Conservation (phyloP, 345 rosid genomes). For the Trapa bicornis region DNA sequence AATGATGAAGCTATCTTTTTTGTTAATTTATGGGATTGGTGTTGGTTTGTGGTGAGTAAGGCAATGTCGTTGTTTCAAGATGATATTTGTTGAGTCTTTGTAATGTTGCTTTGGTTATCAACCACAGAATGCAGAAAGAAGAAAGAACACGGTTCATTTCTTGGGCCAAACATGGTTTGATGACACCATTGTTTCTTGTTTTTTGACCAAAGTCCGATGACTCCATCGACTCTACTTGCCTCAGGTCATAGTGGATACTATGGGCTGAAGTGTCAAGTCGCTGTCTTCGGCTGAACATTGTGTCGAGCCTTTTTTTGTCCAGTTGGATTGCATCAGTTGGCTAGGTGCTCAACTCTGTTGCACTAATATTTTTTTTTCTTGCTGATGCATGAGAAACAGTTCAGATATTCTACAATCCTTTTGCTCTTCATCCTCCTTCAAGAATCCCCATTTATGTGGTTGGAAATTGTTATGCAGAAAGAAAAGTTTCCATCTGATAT, state of each 20-base stretch:
- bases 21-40: background rate
- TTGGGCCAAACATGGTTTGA: background rate
- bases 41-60: background rate
- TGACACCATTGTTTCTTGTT: background rate
- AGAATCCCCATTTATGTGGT: conserved; percentile 3
- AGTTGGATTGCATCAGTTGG: background rate
- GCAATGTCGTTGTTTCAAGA: background rate
- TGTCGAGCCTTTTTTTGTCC: background rate
- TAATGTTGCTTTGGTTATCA: background rate
- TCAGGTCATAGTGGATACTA: background rate
- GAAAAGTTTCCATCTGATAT: conserved; percentile 20
- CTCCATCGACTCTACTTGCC: background rate
- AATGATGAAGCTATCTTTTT: background rate
- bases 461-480: conserved; percentile 2
- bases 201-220: too few species aligned
- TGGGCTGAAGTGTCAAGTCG: background rate
- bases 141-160: background rate
- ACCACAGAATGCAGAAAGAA: background rate
- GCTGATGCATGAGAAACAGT: background rate
- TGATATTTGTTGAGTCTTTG: background rate
- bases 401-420: background rate
- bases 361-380: background rate
- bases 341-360: background rate
- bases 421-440: background rate
- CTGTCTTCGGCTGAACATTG: background rate